phyloP scores from a whole-genome alignment of 2,329 filamentous ascomycete species.

The Monosporascus sp. region DNA sequence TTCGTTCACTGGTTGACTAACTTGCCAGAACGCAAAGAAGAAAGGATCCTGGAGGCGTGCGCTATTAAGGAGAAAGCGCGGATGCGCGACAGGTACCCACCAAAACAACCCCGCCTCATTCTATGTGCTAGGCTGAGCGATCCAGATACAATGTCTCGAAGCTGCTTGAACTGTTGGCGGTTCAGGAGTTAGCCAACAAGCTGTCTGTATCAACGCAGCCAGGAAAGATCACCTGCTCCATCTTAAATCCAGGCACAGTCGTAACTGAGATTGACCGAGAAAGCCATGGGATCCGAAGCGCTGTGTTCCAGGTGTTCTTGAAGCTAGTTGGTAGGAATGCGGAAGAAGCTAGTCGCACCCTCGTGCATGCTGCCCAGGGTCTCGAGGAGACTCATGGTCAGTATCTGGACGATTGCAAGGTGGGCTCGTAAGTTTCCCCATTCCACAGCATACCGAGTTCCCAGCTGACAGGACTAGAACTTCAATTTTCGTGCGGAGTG shows the following conservation, averaged over 20 bases:
- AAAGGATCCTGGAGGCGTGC: slow-evolving; percentile 5
- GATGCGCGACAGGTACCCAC: slow-evolving; percentile 1
- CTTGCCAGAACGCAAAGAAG: slow-evolving; percentile 8
- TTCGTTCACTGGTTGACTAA: slow-evolving; percentile 10
- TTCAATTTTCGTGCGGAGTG: slow-evolving; percentile 8
- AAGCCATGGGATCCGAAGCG: not conserved
- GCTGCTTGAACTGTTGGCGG: slow-evolving; percentile 8
- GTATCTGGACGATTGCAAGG: slow-evolving; percentile 11
- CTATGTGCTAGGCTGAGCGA: not conserved
- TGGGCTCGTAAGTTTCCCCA: slow-evolving; percentile 6
- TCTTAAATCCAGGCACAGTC: slow-evolving; percentile 10
- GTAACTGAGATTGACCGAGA: slow-evolving; percentile 8
- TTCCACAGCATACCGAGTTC: too few relatives aligned
- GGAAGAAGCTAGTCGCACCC: slow-evolving; percentile 8
- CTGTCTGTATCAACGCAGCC: slow-evolving; percentile 5
- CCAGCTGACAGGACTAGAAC: not conserved
- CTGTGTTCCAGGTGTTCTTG: slow-evolving; percentile 2
- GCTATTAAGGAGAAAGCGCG: slow-evolving; percentile 2
- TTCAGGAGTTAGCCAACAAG: slow-evolving; percentile 5
- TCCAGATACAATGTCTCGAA: slow-evolving; percentile 11
- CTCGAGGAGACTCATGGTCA: slow-evolving; percentile 10
- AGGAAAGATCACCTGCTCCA: slow-evolving; percentile 4
- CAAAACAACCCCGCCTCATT: too few relatives aligned
- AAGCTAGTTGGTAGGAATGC: slow-evolving; percentile 5
- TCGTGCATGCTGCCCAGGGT: slow-evolving; percentile 9